Percentiles rank a stretch among this genome's conserved stretches.
Conservation (phyloP, 2,329 filamentous ascomycete genomes). For the Colletotrichum sp. region DNA sequence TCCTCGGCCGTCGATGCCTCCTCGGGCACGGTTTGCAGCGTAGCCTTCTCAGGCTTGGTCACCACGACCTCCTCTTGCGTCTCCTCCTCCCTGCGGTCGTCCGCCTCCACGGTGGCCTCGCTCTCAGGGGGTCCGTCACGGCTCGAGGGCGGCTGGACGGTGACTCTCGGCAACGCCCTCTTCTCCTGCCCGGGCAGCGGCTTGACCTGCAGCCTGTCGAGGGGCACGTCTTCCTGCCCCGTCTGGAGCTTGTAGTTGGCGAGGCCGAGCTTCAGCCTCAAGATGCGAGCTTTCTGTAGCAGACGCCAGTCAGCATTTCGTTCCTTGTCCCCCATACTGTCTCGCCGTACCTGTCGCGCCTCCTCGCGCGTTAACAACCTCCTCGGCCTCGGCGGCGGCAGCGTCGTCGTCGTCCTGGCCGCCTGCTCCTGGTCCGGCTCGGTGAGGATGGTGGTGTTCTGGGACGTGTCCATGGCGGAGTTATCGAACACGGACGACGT, state of each 20-base stretch:
- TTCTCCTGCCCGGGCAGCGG: constrained; percentile 27
- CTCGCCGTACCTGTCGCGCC: constrained; percentile 51
- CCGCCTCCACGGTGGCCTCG: constrained; percentile 21
- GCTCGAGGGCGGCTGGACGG: constrained; percentile 24
- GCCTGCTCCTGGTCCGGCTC: constrained; percentile 45
- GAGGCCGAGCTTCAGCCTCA: constrained; percentile 72
- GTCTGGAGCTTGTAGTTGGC: constrained; percentile 79
- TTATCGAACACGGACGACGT: constrained; percentile 56
- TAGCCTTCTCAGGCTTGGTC: constrained; percentile 22
- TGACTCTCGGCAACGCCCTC: constrained; percentile 20
- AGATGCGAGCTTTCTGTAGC: constrained; percentile 65
- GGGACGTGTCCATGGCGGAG: constrained; percentile 52
- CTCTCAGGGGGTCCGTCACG: constrained; percentile 17
- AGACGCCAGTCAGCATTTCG: not conserved
- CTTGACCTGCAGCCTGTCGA: constrained; percentile 61
- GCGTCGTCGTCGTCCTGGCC: not conserved
- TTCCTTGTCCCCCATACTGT: not conserved
- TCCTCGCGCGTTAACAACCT: constrained; percentile 54
- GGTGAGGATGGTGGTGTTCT: constrained; percentile 51
- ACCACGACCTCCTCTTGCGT: constrained; percentile 9
- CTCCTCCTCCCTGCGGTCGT: not conserved
- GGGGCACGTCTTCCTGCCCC: constrained; percentile 70
- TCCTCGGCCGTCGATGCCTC: constrained; percentile 22
- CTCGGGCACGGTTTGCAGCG: constrained; percentile 19
- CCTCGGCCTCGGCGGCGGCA: constrained; percentile 24